A percentile compares a stretch with the other conserved stretches of the same genome.
These are phyloP conservation scores for Castanea crenata DNA, from an alignment of 306 rosid species.

Conservation along the genomic window DNA sequence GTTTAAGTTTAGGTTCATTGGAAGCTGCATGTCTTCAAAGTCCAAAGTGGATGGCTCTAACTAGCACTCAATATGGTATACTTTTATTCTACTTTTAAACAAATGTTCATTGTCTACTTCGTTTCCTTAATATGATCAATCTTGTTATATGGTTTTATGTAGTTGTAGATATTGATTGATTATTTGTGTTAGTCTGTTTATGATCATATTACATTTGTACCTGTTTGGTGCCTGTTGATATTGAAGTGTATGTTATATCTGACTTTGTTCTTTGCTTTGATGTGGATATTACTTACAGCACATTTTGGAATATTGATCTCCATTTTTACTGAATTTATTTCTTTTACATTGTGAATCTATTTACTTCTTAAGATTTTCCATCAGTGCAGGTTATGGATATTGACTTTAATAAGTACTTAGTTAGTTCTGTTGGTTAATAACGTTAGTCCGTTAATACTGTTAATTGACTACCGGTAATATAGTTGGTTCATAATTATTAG, in stretches of 20 bases:
- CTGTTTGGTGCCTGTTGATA: neutral
- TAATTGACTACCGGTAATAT: neutral
- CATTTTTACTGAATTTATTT: neutral
- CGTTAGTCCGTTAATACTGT: neutral
- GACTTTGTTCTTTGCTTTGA: neutral
- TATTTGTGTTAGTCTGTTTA: neutral
- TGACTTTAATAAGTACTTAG: neutral
- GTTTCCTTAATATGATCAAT: neutral
- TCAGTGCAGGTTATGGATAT: neutral
- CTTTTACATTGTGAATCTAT: neutral
- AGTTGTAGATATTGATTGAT: neutral
- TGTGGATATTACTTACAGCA: neutral
- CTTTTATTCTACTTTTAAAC: neutral
- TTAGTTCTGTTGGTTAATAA: neutral
- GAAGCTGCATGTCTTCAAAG: conserved; percentile 41
- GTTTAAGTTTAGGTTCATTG: conserved; percentile 35
- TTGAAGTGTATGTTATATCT: neutral
- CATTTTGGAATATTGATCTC: neutral
- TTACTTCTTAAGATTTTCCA: neutral
- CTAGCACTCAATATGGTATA: conserved; percentile 28
- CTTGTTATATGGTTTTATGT: neutral
- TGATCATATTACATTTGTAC: neutral
- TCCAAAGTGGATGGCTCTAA: conserved; percentile 26
- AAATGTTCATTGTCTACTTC: neutral
- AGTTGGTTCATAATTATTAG: neutral